phyloP scores from a whole-genome alignment of 2,329 filamentous ascomycete species.

The Fusarium globosum region DNA sequence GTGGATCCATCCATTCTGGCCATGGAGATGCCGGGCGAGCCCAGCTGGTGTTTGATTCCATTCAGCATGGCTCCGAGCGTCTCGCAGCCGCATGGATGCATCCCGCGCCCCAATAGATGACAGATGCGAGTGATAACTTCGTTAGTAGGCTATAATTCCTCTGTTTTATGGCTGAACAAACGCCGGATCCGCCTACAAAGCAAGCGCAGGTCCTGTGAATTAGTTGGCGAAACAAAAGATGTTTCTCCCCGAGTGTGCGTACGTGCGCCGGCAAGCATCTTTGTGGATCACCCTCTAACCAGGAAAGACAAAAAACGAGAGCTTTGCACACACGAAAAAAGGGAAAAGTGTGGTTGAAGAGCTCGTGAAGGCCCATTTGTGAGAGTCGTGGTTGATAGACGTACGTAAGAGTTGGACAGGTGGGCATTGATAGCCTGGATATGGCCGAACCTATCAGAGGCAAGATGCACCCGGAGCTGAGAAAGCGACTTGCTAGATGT shows the following conservation, averaged over 20 bases:
- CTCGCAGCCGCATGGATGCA: not conserved
- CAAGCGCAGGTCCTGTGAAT: not conserved
- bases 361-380: conserved; percentile 27
- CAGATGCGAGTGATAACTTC: not conserved
- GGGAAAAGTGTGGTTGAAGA: conserved; percentile 14
- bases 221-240: conserved; percentile 1
- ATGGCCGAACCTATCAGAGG: conserved; percentile 29
- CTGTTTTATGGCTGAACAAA: conserved; percentile 10
- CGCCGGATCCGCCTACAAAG: conserved; percentile 18
- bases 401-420: conserved; percentile 25
- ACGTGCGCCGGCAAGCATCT: conserved; percentile 1
- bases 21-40: conserved; percentile 23
- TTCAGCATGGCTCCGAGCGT: conserved; percentile 6
- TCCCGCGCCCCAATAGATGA: conserved; percentile 3
- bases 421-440: conserved; percentile 25
- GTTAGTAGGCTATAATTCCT: not conserved
- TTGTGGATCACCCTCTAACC: conserved; percentile 20
- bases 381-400: conserved; percentile 2
- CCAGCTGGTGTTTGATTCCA: conserved; percentile 22
- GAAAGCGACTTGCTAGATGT: conserved; percentile 20
- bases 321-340: not conserved
- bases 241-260: conserved; percentile 26
- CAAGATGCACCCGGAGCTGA: conserved; percentile 23
- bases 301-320: conserved; percentile 12
- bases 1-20: conserved; percentile 25